A percentile compares a stretch with the other conserved stretches of the same genome.
These are phyloP conservation scores for Pythium dissimile DNA, from an alignment of 352 stramenopile genomes.

Conservation along the genomic window DNA sequence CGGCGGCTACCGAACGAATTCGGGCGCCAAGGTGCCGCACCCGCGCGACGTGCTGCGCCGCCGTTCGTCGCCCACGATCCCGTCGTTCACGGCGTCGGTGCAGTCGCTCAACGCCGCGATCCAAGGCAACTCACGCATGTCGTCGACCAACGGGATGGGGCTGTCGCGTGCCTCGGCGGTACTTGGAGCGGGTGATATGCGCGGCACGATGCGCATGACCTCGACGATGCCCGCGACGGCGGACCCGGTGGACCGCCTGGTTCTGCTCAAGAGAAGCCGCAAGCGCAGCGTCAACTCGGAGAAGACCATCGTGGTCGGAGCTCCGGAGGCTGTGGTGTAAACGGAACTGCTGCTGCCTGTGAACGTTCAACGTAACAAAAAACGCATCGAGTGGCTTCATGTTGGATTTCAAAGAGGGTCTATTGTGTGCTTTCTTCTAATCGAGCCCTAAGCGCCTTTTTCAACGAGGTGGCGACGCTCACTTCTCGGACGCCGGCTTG, in stretches of 20 bases:
- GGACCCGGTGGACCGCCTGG: constrained; percentile 65
- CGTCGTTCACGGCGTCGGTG: constrained; percentile 82
- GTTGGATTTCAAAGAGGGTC: constrained; percentile 5
- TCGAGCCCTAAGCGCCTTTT: not conserved
- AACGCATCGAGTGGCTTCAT: not conserved
- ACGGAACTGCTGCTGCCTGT: not conserved
- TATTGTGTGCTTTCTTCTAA: not conserved
- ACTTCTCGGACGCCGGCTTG: constrained; percentile 3
- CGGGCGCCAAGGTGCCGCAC: constrained; percentile 41
- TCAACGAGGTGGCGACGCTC: not conserved
- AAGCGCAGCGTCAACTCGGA: constrained; percentile 71
- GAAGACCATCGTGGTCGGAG: constrained; percentile 87
- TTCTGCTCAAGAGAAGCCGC: constrained; percentile 75
- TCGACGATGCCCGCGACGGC: constrained; percentile 27
- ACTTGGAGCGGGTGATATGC: constrained; percentile 28
- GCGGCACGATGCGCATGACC: constrained; percentile 59
- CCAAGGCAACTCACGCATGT: constrained; percentile 55
- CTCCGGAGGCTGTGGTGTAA: constrained; percentile 80
- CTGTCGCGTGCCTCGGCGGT: constrained; percentile 12
- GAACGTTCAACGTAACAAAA: not conserved
- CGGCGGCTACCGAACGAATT: constrained; percentile 42
- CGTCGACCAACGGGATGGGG: constrained; percentile 32
- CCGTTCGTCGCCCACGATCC: constrained; percentile 82
- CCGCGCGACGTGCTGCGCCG: constrained; percentile 55
- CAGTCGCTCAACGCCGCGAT: constrained; percentile 79